Evolutionary conservation across 495 filamentous ascomycete genomes (phyloP).

Genomic region (Recurvomyces mirabilis): DNA sequence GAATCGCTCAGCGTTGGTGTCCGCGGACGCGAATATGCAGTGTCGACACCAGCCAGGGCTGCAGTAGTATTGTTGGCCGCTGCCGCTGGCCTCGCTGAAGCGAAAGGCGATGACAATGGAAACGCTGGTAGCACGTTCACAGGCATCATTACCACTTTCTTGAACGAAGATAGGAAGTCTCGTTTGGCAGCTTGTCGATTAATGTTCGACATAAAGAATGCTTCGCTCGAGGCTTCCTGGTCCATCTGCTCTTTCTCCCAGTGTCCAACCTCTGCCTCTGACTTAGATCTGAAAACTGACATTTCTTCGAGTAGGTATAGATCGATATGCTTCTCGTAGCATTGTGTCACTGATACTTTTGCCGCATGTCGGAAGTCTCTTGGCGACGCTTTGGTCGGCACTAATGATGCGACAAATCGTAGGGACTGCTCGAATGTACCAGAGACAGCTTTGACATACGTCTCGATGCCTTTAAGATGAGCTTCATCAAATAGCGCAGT

Average conservation of each 20-base stretch:
- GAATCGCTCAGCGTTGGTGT: conserved; percentile 16
- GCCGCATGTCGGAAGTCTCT: conserved; percentile 46
- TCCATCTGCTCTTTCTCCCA: conserved; percentile 91
- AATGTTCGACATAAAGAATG: conserved; percentile 87
- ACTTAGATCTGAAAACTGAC: conserved; percentile 64
- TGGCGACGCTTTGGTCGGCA: conserved; percentile 49
- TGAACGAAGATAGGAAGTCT: conserved; percentile 93
- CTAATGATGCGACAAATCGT: conserved; percentile 58
- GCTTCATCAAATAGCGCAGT: conserved; percentile 82
- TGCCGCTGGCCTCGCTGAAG: conserved; percentile 34
- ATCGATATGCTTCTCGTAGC: conserved; percentile 88
- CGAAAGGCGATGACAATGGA: conserved; percentile 39
- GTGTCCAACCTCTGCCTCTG: conserved; percentile 61
- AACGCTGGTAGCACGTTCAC: conserved; percentile 64
- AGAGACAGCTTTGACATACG: conserved; percentile 77
- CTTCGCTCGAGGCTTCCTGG: conserved; percentile 81
- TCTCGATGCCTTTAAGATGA: conserved; percentile 55
- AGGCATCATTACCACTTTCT: conserved; percentile 98
- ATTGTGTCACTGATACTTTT: conserved; percentile 48
- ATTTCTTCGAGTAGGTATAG: conserved; percentile 88
- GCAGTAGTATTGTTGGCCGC: not conserved
- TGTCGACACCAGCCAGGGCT: not conserved
- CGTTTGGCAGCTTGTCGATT: conserved; percentile 90
- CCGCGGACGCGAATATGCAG: conserved; percentile 8
- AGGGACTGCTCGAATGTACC: conserved; percentile 76